Percentiles rank a stretch among this genome's conserved stretches.
phyloP scores from a whole-genome alignment of 805 yeast genomes.

The Soucietia sequanensis region DNA sequence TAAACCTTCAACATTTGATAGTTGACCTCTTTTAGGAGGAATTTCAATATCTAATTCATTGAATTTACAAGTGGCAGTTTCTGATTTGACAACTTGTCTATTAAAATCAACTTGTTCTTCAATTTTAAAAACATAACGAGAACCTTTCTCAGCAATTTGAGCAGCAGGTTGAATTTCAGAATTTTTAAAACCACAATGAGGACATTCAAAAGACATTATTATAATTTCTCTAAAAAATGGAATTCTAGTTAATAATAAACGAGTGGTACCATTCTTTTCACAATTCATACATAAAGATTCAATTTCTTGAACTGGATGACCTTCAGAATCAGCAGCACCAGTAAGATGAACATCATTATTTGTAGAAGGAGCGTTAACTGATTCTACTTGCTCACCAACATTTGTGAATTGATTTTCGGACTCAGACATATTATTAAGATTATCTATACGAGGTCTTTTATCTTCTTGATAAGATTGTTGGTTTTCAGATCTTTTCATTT shows the following conservation, averaged over 20 bases:
- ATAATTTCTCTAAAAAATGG: slow-evolving; percentile 91
- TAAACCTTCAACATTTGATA: slow-evolving; percentile 90
- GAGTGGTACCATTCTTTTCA: slow-evolving; percentile 77
- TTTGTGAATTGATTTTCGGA: slow-evolving; percentile 23
- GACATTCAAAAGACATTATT: slow-evolving; percentile 92
- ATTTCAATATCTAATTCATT: slow-evolving; percentile 87
- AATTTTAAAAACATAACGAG: slow-evolving; percentile 65
- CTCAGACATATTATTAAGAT: slow-evolving; percentile 7
- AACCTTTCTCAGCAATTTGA: slow-evolving; percentile 84
- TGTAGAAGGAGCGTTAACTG: slow-evolving; percentile 17
- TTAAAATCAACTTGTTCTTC: slow-evolving; percentile 72
- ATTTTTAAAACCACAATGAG: slow-evolving; percentile 89
- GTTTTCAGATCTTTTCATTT: slow-evolving; percentile 22
- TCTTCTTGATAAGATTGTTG: slow-evolving; percentile 7
- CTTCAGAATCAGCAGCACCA: slow-evolving; percentile 80
- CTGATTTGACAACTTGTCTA: slow-evolving; percentile 90
- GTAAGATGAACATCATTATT: slow-evolving; percentile 56
- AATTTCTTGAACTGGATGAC: slow-evolving; percentile 93
- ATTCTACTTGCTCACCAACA: slow-evolving; percentile 43
- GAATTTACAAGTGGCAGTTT: slow-evolving; percentile 77
- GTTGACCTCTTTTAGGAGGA: slow-evolving; percentile 92
- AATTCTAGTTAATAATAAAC: slow-evolving; percentile 80
- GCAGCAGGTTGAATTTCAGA: slow-evolving; percentile 97
- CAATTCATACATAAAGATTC: slow-evolving; percentile 97
- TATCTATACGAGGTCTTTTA: slow-evolving; percentile 7